phyloP scores from a whole-genome alignment of 2,329 filamentous ascomycete species.

The Lecanicillium sp. region DNA sequence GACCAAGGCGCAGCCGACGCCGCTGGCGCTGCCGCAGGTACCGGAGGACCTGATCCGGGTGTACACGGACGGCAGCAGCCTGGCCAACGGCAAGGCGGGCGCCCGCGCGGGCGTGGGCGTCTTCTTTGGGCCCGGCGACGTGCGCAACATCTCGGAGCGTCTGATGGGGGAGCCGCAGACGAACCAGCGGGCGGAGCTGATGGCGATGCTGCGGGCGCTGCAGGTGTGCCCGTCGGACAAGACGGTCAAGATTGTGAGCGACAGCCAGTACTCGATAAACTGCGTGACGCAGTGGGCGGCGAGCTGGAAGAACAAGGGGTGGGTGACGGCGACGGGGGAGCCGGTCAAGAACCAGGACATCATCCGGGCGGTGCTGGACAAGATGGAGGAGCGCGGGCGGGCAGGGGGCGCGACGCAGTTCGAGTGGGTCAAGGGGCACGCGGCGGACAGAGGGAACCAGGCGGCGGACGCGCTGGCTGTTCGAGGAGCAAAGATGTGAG shows the following conservation, averaged over 20 bases:
- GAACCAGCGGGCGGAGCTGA: slow-evolving; percentile 93
- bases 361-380: slow-evolving; percentile 62
- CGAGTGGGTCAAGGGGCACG: slow-evolving; percentile 87
- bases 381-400: slow-evolving; percentile 62
- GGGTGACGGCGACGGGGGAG: slow-evolving; percentile 66
- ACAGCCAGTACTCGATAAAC: slow-evolving; percentile 85
- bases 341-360: slow-evolving; percentile 83
- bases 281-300: slow-evolving; percentile 80
- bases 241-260: slow-evolving; percentile 72
- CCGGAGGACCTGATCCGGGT: slow-evolving; percentile 35
- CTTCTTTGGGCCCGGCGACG: slow-evolving; percentile 53
- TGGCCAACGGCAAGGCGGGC: slow-evolving; percentile 50
- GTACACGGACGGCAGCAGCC: slow-evolving; percentile 59
- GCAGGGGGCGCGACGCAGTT: slow-evolving; percentile 61
- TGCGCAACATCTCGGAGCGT: slow-evolving; percentile 66
- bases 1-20: slow-evolving; percentile 12
- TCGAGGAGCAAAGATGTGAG: slow-evolving; percentile 28
- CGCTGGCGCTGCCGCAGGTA: slow-evolving; percentile 13
- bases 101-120: slow-evolving; percentile 57
- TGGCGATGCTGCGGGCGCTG: slow-evolving; percentile 77
- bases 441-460: slow-evolving; percentile 64
- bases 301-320: slow-evolving; percentile 69
- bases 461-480: slow-evolving; percentile 77
- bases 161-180: slow-evolving; percentile 72
- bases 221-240: slow-evolving; percentile 64